These are phyloP conservation scores for Ramichloridium luteum DNA, from an alignment of 2,329 filamentous ascomycete genomes.

Conservation along the genomic window DNA sequence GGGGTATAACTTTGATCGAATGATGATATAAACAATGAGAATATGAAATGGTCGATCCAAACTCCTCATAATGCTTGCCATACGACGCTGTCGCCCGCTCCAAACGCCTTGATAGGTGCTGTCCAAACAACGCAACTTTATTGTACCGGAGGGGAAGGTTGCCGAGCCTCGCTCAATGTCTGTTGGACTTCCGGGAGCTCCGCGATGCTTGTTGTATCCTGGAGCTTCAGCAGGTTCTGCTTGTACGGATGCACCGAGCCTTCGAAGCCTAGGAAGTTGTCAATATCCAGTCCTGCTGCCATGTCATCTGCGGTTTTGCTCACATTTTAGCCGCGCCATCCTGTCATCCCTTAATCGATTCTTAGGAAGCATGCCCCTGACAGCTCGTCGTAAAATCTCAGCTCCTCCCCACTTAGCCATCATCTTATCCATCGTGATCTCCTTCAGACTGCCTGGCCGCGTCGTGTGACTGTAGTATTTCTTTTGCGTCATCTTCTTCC, in stretches of 20 bases:
- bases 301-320: too few relatives aligned
- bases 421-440: constrained; percentile 88
- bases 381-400: constrained; percentile 82
- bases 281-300: not conserved
- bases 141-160: too few relatives aligned
- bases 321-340: constrained; percentile 71
- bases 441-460: constrained; percentile 70
- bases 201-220: constrained; percentile 17
- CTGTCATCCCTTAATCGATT: constrained; percentile 82
- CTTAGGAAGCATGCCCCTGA: constrained; percentile 96
- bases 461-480: constrained; percentile 93
- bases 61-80: constrained; percentile 6
- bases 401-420: constrained; percentile 89
- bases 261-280: constrained; percentile 57
- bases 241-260: constrained; percentile 85
- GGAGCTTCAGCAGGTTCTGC: constrained; percentile 68
- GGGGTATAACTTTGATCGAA: too few relatives aligned
- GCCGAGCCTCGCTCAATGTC: too few relatives aligned
- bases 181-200: constrained; percentile 28
- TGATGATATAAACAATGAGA: too few relatives aligned
- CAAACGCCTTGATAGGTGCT: constrained; percentile 2
- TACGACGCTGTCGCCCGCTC: too few relatives aligned
- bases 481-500: constrained; percentile 88
- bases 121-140: constrained; percentile 5
- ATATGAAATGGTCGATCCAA: too few relatives aligned